Evolutionary conservation across 768 basidiomycete species (phyloP).

Genomic region (Boletellus emodensis): DNA sequence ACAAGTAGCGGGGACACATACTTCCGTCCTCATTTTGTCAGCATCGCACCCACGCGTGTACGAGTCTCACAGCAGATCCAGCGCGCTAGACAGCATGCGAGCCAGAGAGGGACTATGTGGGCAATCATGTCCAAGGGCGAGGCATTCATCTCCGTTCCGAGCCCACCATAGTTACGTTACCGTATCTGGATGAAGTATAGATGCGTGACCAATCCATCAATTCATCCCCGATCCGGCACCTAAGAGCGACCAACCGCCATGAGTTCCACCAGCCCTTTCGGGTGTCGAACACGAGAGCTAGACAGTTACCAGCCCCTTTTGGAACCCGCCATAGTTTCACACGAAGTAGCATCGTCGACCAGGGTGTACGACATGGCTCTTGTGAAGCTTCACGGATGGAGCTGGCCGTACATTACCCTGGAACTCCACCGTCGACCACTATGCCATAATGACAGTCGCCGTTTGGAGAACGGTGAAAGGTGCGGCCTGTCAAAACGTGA

Average conservation of each 20-base stretch:
- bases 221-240: background rate
- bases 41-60: background rate
- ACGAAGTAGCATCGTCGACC: too few relatives aligned
- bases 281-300: too few relatives aligned
- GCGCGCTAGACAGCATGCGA: background rate
- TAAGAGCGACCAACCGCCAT: constrained; percentile 2
- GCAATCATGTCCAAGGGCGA: background rate
- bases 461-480: too few relatives aligned
- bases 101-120: background rate
- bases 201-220: background rate
- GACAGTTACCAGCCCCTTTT: too few relatives aligned
- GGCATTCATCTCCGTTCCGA: background rate
- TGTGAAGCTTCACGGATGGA: too few relatives aligned
- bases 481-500: too few relatives aligned
- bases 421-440: too few relatives aligned
- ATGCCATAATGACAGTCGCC: too few relatives aligned
- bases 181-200: background rate
- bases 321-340: too few relatives aligned
- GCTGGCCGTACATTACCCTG: too few relatives aligned
- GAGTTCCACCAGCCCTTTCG: background rate
- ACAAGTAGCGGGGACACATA: background rate
- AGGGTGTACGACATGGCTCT: too few relatives aligned
- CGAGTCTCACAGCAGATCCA: background rate
- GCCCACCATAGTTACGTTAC: background rate
- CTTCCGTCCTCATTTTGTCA: background rate